A percentile compares a stretch with the other conserved stretches of the same genome.
Conservation (phyloP, 441 rosid genomes). For the Eugenia klotzschiana region DNA sequence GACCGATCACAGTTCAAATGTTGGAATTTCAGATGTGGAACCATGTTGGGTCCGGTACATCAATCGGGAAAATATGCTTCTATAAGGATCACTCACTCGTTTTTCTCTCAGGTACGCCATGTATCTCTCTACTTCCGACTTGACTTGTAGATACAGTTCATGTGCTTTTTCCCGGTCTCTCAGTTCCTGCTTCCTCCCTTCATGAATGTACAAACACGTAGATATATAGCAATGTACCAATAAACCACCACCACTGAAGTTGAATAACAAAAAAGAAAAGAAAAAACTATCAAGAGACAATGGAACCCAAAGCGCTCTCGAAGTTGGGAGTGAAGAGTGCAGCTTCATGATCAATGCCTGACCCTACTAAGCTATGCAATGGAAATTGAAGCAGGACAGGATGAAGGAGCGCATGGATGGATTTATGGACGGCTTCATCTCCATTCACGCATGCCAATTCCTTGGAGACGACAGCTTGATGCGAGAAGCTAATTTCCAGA, state of each 20-base stretch:
- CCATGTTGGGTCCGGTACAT: conserved; percentile 41
- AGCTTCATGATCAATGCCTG: background rate
- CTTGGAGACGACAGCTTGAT: background rate
- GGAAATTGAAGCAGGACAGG: background rate
- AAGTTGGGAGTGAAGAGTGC: background rate
- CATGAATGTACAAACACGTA: background rate
- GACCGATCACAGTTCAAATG: conserved; percentile 35
- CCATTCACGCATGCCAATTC: background rate
- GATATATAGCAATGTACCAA: background rate
- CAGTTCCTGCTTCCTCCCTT: conserved; percentile 50
- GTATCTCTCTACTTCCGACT: conserved; percentile 60
- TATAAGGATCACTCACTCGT: conserved; percentile 59
- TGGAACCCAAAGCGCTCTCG: background rate
- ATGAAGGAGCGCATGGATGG: background rate
- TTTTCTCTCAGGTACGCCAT: conserved; percentile 44
- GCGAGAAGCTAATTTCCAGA: background rate
- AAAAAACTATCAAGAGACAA: background rate
- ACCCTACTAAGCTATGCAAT: background rate
- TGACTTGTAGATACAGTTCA: conserved; percentile 47
- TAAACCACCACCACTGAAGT: background rate
- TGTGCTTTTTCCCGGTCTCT: conserved; percentile 45
- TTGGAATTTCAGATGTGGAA: conserved; percentile 36
- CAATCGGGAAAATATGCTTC: conserved; percentile 42
- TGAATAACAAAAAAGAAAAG: background rate
- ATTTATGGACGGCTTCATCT: background rate